Base-by-base conservation (phyloP, 2,329 filamentous ascomycete species). In the Talaromyces pinophilus region DNA sequence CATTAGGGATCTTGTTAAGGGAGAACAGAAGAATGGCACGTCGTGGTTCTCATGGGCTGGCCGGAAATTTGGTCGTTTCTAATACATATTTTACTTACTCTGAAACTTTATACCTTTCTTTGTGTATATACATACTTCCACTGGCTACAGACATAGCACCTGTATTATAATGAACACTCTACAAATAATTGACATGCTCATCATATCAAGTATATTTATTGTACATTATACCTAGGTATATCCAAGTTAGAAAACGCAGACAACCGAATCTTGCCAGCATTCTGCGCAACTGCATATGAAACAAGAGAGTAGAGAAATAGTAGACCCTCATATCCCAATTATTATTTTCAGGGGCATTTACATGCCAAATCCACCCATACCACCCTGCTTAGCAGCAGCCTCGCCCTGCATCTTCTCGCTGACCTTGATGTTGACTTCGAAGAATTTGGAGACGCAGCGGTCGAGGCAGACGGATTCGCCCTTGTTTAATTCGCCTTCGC, bases 401-500 rank as follows among this genome's bases (percentile, higher is more conserved):
- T 96, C 91, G 70, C 90, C 88, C 82, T 97, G 93, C 88, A 98
- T 93, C 83, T 96, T 92, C 83, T 98, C 93, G 75, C 91, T 94
- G 67, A 98, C 92, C 85, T 97, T 98, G 85, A 97, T 89, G 80
- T 97, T 96, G 76, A 97, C 93, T 74, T 98, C 94, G 83, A 99
- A 97, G 85, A 98, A 99, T 85, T 99, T 99, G 77, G 91, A 87
- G 67, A 96, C 92, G 83, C 96, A 99, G 76, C 95, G 92, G 83
- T 99, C 95, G 73, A 99, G 89, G 84, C 96, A 99, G 74, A 99
- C 95, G 72, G 91, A 93, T 83, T 99, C 95, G 85, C 93, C 96
- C 85, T 99, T 99, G 88, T 97, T 97, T 76, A 99, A 89, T 74
- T 99, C 94, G 79, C 87, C 88, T 84, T 99, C 95, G 79, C 93